These are phyloP conservation scores for Microstegium vimineum DNA, from an alignment of 176 grass and related monocot genomes.

Conservation along the genomic window DNA sequence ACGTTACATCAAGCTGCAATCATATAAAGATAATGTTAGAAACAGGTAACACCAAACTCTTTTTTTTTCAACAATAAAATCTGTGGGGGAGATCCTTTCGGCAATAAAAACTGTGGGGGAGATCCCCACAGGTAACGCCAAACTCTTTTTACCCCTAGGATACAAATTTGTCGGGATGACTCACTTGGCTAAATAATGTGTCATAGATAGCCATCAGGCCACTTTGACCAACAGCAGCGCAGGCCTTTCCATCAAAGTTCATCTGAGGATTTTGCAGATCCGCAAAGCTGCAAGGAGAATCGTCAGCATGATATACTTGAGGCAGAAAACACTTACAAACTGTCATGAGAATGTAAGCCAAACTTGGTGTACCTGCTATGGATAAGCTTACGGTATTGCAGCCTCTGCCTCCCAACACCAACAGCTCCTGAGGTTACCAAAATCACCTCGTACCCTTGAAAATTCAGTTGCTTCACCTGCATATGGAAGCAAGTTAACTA, in stretches of 20 bases:
- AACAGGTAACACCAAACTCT: too few relatives aligned
- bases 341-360: not conserved
- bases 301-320: constrained; percentile 2
- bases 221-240: constrained; percentile 87
- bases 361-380: constrained; percentile 59
- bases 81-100: too few relatives aligned
- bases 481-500: not conserved
- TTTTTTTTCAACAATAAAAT: too few relatives aligned
- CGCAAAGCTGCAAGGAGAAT: constrained; percentile 53
- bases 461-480: constrained; percentile 83
- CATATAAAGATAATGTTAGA: not conserved
- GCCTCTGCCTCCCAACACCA: constrained; percentile 82
- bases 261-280: constrained; percentile 90
- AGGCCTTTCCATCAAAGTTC: constrained; percentile 84
- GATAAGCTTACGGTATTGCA: constrained; percentile 74
- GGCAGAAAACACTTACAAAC: not conserved
- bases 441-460: constrained; percentile 86
- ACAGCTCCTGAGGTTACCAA: constrained; percentile 94
- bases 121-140: too few relatives aligned
- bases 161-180: not conserved
- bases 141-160: not conserved
- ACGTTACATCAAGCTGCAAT: constrained; percentile 87
- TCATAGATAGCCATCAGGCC: constrained; percentile 97
- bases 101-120: too few relatives aligned
- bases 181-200: constrained; percentile 77